Evolutionary conservation across 345 rosid genomes (phyloP).

Genomic region (Rhizophora apiculata): DNA sequence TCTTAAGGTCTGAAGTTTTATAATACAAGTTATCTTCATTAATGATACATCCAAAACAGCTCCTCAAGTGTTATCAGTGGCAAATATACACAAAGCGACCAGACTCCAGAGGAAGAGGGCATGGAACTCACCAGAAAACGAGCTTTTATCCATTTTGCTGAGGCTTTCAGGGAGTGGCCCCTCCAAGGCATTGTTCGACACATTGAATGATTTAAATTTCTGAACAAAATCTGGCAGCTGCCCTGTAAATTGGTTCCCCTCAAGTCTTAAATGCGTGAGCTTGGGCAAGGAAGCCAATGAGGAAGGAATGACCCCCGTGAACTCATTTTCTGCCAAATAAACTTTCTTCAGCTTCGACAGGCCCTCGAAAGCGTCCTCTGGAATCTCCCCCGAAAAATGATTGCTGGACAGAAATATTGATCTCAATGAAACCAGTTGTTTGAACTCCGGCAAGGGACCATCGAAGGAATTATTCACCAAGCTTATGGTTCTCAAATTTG

Average conservation of each 20-base stretch:
- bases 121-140: conserved; percentile 45
- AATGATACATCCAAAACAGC: background rate
- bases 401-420: conserved; percentile 62
- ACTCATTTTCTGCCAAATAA: conserved; percentile 46
- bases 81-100: no score
- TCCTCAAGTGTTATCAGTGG: no score
- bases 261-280: conserved; percentile 57
- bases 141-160: conserved; percentile 22
- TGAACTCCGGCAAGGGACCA: conserved; percentile 60
- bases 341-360: conserved; percentile 63
- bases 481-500: conserved; percentile 51
- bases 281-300: conserved; percentile 47
- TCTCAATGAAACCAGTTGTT: conserved; percentile 44
- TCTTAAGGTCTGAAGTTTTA: background rate
- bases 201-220: conserved; percentile 32
- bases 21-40: background rate
- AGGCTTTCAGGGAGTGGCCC: conserved; percentile 62
- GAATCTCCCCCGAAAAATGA: conserved; percentile 53
- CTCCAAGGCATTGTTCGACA: conserved; percentile 52
- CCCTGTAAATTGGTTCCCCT: conserved; percentile 60
- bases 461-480: conserved; percentile 54
- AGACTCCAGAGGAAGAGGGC: no score
- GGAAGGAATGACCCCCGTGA: conserved; percentile 59
- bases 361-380: conserved; percentile 49
- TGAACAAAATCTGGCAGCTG: conserved; percentile 48